Conservation (phyloP, 257 asterid genomes). For the Solanum lycopersicoides region DNA sequence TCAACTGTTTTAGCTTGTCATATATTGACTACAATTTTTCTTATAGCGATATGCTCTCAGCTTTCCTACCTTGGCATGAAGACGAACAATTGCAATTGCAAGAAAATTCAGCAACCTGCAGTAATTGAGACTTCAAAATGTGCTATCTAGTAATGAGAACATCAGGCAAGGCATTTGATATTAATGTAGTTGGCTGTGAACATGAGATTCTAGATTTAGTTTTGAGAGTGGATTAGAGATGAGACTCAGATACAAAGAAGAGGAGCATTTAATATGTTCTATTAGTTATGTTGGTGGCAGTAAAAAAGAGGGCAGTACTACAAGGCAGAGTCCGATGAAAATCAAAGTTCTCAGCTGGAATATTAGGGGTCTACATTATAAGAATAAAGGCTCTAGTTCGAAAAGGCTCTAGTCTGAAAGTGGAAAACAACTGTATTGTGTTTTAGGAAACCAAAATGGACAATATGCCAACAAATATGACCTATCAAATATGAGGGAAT, state of each 20-base stretch:
- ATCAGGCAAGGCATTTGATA: background rate
- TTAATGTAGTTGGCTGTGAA: background rate
- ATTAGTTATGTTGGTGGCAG: background rate
- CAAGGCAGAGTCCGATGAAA: background rate
- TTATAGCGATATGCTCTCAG: background rate
- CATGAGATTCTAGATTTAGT: background rate
- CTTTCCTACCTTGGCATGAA: background rate
- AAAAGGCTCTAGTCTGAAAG: too few species aligned
- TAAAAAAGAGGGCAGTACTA: background rate
- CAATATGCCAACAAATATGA: background rate
- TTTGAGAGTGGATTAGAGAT: background rate
- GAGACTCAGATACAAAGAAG: background rate
- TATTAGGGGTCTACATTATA: background rate
- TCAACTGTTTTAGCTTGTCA: background rate
- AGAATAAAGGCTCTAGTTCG: background rate
- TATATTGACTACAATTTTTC: background rate
- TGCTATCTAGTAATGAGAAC: background rate
- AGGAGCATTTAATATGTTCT: background rate
- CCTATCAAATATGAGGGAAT: background rate
- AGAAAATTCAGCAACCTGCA: background rate
- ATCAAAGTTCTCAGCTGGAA: background rate
- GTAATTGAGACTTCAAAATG: background rate
- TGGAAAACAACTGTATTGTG: background rate
- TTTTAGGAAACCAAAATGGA: background rate
- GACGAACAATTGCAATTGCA: background rate